These are phyloP conservation scores for Candida hispaniensis DNA, from an alignment of 805 yeast genomes.

Conservation along the genomic window DNA sequence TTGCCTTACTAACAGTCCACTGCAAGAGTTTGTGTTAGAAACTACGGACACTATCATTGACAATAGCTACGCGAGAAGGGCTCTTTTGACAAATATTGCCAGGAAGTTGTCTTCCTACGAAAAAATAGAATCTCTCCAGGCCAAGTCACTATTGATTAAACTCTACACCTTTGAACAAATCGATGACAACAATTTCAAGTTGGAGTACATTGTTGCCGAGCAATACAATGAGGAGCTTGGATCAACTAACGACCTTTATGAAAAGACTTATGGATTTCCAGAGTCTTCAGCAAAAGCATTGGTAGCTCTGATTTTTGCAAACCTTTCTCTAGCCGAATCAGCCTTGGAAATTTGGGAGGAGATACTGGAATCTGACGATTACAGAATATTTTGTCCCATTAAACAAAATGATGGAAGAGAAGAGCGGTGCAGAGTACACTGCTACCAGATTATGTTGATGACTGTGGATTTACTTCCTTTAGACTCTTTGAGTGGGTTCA, in stretches of 20 bases:
- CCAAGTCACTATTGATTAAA: slow-evolving; percentile 4
- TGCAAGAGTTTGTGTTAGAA: slow-evolving; percentile 26
- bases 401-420: slow-evolving; percentile 59
- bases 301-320: slow-evolving; percentile 15
- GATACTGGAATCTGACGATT: slow-evolving; percentile 32
- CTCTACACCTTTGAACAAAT: slow-evolving; percentile 43
- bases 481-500: neutral
- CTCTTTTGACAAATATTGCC: slow-evolving; percentile 53
- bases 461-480: slow-evolving; percentile 1
- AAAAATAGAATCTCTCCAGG: slow-evolving; percentile 1
- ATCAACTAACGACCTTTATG: slow-evolving; percentile 37
- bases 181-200: slow-evolving; percentile 42
- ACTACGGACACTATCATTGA: slow-evolving; percentile 24
- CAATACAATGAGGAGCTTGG: slow-evolving; percentile 34
- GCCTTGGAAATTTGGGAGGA: slow-evolving; percentile 20
- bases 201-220: slow-evolving; percentile 48
- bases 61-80: slow-evolving; percentile 46
- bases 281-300: slow-evolving; percentile 47
- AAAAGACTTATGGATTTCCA: slow-evolving; percentile 41
- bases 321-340: slow-evolving; percentile 1
- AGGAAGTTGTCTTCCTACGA: slow-evolving; percentile 31
- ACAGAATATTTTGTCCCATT: slow-evolving; percentile 39
- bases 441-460: slow-evolving; percentile 42
- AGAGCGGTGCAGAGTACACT: slow-evolving; percentile 52
- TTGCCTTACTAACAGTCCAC: slow-evolving; percentile 28